Base-by-base conservation (phyloP, 1,284 basidiomycete genomes). In the Athelia psychrophila region DNA sequence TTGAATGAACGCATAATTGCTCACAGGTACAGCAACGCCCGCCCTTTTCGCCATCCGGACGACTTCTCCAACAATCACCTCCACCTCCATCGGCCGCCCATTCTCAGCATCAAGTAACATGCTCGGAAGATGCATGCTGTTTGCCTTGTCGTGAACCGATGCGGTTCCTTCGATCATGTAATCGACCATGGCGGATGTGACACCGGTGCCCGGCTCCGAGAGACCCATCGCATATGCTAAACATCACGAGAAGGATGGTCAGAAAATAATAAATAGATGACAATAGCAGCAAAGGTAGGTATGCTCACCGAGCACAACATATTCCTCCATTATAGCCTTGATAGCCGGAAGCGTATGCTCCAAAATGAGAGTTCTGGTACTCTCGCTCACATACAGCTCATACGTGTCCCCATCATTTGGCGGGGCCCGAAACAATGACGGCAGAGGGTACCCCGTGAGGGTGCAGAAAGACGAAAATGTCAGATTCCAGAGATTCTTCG, bases 401-500 rank as follows among this genome's bases (percentile, higher is more conserved):
- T 76, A 77, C 12, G 52, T 55, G 2, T 67, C 56, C 9, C 62
- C 56, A 36, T 68, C 65, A 3, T 62, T 54, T 2, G 72, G 69
- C 10, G 78, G 77, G 18, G 73, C 64, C 3, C 79, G 73, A 66
- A 81, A 86, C 22, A 86, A 66, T 0, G 79, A 75, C 6, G 76
- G 73, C 24, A 81, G 65, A 0, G 79, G 73, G 52, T 75, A 74
- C 63, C 75, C 67, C 0, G 79, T 74, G 42, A 86, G 71, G 0
- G 81, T 79, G 2, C 79, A 63, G 51, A 77, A 70, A 2, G 78
- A 76, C 3, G 81, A 76, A 59, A 85, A 78, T 0, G 71, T 72
- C 44, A 82, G 69, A 58, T 86, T 86, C 82, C 80, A 84, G 47
- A 85, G 74, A 60, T 86, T 86, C 68, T 86, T 87, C 2, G 66